Percentiles rank a stretch among this genome's conserved stretches.
These are phyloP conservation scores for Curvularia eragrostidis DNA, from an alignment of 2,329 filamentous ascomycete genomes.

Conservation along the genomic window DNA sequence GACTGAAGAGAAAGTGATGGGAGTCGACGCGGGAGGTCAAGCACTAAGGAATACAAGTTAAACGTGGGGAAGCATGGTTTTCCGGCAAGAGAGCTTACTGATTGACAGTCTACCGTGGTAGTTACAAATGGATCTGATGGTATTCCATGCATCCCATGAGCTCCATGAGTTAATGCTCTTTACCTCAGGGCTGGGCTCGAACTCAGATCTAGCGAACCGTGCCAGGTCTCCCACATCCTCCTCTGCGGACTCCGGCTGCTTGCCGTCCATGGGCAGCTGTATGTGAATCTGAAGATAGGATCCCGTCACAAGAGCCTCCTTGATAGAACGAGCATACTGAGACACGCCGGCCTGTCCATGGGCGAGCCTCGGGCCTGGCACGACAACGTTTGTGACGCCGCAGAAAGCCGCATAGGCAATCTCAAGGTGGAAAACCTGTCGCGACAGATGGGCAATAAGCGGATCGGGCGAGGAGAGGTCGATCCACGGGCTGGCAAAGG, in stretches of 20 bases:
- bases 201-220: conserved; percentile 51
- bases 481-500: conserved; percentile 88
- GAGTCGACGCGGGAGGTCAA: conserved; percentile 65
- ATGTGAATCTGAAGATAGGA: conserved; percentile 81
- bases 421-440: conserved; percentile 88
- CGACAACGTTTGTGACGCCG: conserved; percentile 80
- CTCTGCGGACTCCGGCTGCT: conserved; percentile 65
- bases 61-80: neutral
- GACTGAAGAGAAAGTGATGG: conserved; percentile 63
- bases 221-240: conserved; percentile 62
- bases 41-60: conserved; percentile 40
- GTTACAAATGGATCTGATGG: conserved; percentile 82
- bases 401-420: conserved; percentile 96
- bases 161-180: conserved; percentile 71
- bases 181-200: conserved; percentile 41
- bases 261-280: conserved; percentile 82
- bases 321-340: conserved; percentile 83
- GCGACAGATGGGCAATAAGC: conserved; percentile 81
- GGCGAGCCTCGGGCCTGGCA: conserved; percentile 77
- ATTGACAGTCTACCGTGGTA: conserved; percentile 83
- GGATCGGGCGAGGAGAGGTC: conserved; percentile 85
- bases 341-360: conserved; percentile 64
- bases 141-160: conserved; percentile 93
- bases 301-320: conserved; percentile 77
- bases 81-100: conserved; percentile 66